Base-by-base conservation (phyloP, 768 basidiomycete genomes). In the Pleurotus eryngii region DNA sequence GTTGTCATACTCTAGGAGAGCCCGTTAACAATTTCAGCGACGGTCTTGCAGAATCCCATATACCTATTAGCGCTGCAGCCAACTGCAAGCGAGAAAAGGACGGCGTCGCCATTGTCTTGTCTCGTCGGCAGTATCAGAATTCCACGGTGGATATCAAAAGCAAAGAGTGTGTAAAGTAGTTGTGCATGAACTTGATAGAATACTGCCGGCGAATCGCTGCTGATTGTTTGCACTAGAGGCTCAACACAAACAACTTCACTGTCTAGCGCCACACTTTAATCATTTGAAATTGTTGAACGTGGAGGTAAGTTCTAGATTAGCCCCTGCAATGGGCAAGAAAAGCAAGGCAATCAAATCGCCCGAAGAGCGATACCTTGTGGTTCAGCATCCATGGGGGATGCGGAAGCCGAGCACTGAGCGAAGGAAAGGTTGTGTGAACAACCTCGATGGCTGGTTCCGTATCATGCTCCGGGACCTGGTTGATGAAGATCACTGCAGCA, bases 21-120 rank as follows among this genome's bases (percentile, higher is more conserved):
- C 30, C 30, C 30, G 9, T 35, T 35, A 35, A 35, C 30, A 35
- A 35, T 35, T 35, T 35, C 30, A 35, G 30, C 11, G 30, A 11
- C 30, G 30, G 30, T 11, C 30, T 35, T 11, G 30, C 30, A 35
- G 30, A 35, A 35, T 11, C 11, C 30, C 8, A 35, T 35, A 66
- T 70, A 92, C 92, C 92, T 48, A 94, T 77, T 57, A 95, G 72
- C 20, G 92, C 92, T 45, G 92, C 92, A 7, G 92, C 92, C 53
- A 95, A 78, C 70, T 94, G 92, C 60, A 93, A 74, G 60, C 92
- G 86, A 56, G 92, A 94, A 71, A 94, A 93, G 1, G 78, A 76
- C 43, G 78, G 51, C 9, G 51, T 39, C 12, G 51, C 39, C 72
- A 56, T 76, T 66, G 3, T 11, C 38, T 54, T 54, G 35, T 15